phyloP scores from a whole-genome alignment of 2,329 filamentous ascomycete genomes.

The Didymella segeticola region DNA sequence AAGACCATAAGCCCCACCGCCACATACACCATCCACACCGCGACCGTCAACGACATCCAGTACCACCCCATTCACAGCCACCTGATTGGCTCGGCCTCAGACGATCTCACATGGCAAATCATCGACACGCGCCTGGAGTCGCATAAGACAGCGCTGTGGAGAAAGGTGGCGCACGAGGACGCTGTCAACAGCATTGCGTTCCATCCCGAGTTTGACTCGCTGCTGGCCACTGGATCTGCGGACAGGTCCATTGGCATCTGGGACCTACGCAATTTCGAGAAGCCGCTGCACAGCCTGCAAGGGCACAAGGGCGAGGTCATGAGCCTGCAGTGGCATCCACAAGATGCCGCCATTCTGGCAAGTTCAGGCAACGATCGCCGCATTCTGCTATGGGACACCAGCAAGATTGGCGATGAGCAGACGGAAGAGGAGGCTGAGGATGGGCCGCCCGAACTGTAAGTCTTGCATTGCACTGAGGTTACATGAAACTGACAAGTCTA shows the following conservation, averaged over 20 bases:
- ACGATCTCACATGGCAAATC: constrained; percentile 92
- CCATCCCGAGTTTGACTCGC: constrained; percentile 87
- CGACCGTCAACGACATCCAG: constrained; percentile 96
- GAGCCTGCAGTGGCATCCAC: constrained; percentile 92
- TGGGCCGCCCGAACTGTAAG: constrained; percentile 90
- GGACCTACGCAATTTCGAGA: constrained; percentile 90
- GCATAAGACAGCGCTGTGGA: constrained; percentile 71
- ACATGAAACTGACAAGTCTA: constrained; percentile 44
- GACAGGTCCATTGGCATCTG: constrained; percentile 96
- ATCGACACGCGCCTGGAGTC: constrained; percentile 79
- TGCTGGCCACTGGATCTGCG: constrained; percentile 90
- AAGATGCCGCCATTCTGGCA: constrained; percentile 84
- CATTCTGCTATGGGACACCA: constrained; percentile 96
- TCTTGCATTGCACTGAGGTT: constrained; percentile 26
- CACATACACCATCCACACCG: constrained; percentile 84
- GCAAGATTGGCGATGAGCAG: constrained; percentile 90
- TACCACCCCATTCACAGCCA: constrained; percentile 88
- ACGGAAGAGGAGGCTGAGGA: constrained; percentile 94
- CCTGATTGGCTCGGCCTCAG: constrained; percentile 86
- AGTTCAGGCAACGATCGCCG: constrained; percentile 92
- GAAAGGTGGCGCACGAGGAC: constrained; percentile 80
- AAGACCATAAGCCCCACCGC: constrained; percentile 73
- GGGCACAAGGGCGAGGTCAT: constrained; percentile 90
- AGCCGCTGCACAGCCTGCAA: constrained; percentile 88
- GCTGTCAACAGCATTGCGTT: constrained; percentile 97